These are phyloP conservation scores for Paramecium biaurelia DNA, from an alignment of 73 alveolate species.

Conservation along the genomic window DNA sequence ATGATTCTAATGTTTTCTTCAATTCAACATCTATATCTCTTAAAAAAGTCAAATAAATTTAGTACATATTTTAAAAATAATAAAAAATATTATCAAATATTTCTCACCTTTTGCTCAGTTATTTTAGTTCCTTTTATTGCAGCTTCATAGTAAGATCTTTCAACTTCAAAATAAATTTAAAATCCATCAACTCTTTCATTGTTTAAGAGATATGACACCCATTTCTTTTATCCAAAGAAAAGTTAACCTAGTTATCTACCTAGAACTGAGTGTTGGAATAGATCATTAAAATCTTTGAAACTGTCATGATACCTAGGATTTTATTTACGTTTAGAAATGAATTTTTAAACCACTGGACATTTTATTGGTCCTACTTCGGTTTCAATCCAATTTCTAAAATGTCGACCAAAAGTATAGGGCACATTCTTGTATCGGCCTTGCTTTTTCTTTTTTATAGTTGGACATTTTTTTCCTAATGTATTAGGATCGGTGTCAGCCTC, in stretches of 20 bases:
- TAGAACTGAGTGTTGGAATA: background rate
- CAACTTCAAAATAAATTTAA: background rate
- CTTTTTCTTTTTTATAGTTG: background rate
- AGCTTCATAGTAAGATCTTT: constrained; percentile 1
- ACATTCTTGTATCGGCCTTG: constrained; percentile 29
- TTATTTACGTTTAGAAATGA: background rate
- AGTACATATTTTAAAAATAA: background rate
- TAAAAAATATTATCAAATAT: background rate
- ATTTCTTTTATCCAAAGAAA: constrained; percentile 9
- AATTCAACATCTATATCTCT: background rate
- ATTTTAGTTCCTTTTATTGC: background rate
- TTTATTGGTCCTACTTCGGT: background rate
- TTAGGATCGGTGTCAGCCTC: constrained; percentile 51
- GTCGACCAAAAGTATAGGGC: constrained; percentile 23
- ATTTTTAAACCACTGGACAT: constrained; percentile 14
- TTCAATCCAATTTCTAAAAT: constrained; percentile 30
- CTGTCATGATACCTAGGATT: constrained; percentile 36
- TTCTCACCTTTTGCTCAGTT: constrained; percentile 45
- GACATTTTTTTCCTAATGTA: background rate
- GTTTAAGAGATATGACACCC: background rate
- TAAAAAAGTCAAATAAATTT: background rate
- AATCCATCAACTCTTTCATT: constrained; percentile 36
- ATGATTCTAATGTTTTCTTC: background rate
- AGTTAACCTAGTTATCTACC: constrained; percentile 27
- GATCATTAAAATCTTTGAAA: constrained; percentile 29